Conservation (phyloP, 306 rosid genomes). For the Quercus glauca region DNA sequence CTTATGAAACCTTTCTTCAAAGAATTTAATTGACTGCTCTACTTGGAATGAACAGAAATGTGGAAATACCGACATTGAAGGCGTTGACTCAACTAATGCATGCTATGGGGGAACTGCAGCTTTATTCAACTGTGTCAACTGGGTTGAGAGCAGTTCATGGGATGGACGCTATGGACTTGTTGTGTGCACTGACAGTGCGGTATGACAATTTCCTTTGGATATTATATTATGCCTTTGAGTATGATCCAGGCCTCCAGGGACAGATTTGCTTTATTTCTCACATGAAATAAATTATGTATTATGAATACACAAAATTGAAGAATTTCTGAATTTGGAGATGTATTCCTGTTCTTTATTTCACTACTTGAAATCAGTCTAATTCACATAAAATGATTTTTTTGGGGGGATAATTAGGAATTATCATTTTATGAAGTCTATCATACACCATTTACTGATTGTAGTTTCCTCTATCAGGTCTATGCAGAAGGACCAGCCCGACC, state of each 20-base stretch:
- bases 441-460: background rate
- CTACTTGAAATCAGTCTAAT: conserved; percentile 7
- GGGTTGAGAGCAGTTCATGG: conserved; percentile 99
- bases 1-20: background rate
- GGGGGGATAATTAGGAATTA: background rate
- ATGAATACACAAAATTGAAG: conserved; percentile 1
- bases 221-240: conserved; percentile 14
- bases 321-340: background rate
- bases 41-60: conserved; percentile 53
- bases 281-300: background rate
- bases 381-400: background rate
- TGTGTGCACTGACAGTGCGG: conserved; percentile 98
- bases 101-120: conserved; percentile 99
- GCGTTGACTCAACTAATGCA: conserved; percentile 94
- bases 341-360: conserved; percentile 4
- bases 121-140: conserved; percentile 91
- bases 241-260: conserved; percentile 7
- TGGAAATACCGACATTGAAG: conserved; percentile 93
- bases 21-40: background rate
- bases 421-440: background rate
- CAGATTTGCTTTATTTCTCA: conserved; percentile 8
- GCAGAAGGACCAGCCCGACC: conserved; percentile 99
- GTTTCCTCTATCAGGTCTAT: conserved; percentile 67
- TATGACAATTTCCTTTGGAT: conserved; percentile 35
- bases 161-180: conserved; percentile 99